A percentile compares a stretch with the other conserved stretches of the same genome.
Evolutionary conservation across 1,139 yeast species (phyloP).

Genomic region (Geotrichum bryndzae): DNA sequence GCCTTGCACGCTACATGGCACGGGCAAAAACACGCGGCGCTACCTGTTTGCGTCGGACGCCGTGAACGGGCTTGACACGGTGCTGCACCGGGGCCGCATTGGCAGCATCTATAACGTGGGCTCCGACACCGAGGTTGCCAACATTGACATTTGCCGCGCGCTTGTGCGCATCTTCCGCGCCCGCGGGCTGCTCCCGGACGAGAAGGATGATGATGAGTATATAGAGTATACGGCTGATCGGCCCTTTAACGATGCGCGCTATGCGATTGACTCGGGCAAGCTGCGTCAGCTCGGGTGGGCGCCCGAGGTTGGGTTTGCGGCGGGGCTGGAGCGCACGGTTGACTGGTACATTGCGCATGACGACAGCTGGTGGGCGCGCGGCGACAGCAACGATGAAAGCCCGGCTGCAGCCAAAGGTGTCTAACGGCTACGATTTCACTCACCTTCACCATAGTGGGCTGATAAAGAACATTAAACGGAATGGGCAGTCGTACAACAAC

Average conservation of each 20-base stretch:
- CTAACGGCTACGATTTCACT: no score
- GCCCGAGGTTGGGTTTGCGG: conserved; percentile 37
- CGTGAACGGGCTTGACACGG: conserved; percentile 40
- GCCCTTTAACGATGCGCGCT: conserved; percentile 47
- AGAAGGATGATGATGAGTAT: conserved; percentile 22
- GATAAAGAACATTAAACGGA: no score
- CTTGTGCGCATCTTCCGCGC: conserved; percentile 30
- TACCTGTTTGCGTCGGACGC: conserved; percentile 49
- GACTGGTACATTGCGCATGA: conserved; percentile 35
- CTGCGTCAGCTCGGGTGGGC: conserved; percentile 46
- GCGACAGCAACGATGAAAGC: no score
- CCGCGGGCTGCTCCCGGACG: conserved; percentile 31
- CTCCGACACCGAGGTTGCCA: conserved; percentile 42
- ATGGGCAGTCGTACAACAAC: no score
- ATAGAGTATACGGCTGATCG: conserved; percentile 43
- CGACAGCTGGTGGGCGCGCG: conserved; percentile 17
- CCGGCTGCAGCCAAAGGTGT: no score
- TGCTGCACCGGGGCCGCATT: conserved; percentile 33
- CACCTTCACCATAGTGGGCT: no score
- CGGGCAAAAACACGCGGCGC: conserved; percentile 43
- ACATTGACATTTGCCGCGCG: conserved; percentile 33
- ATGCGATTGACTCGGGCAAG: conserved; percentile 41
- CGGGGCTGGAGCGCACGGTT: conserved; percentile 38
- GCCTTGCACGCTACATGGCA: conserved; percentile 43
- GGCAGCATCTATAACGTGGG: conserved; percentile 48